Evolutionary conservation across 2,329 filamentous ascomycete genomes (phyloP).

Genomic region (Hymenoscyphus occultus): DNA sequence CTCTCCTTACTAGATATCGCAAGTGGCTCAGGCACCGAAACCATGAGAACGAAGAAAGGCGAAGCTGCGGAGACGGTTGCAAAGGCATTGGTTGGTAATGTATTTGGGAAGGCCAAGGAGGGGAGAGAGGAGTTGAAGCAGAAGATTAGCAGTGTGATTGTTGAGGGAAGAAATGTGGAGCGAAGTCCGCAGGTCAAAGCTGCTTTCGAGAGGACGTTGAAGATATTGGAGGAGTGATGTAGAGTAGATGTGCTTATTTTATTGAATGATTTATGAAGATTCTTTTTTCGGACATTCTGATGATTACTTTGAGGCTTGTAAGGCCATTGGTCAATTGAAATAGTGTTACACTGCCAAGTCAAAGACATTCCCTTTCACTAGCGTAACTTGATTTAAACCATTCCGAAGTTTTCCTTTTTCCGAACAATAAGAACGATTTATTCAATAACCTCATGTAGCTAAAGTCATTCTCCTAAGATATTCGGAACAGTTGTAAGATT

Average conservation of each 20-base stretch:
- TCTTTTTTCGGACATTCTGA: too few relatives aligned
- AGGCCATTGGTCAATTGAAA: too few relatives aligned
- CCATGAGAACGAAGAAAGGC: conserved; percentile 33
- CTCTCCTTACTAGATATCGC: conserved; percentile 32
- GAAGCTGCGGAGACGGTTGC: conserved; percentile 35
- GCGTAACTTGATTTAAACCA: too few relatives aligned
- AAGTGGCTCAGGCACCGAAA: conserved; percentile 34
- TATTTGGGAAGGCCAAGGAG: conserved; percentile 31
- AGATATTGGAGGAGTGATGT: background rate
- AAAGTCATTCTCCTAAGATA: too few relatives aligned
- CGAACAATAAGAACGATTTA: too few relatives aligned
- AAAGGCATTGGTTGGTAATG: conserved; percentile 26
- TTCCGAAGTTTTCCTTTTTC: too few relatives aligned
- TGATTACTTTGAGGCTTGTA: too few relatives aligned
- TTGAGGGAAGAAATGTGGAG: conserved; percentile 29
- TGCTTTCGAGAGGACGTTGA: conserved; percentile 25
- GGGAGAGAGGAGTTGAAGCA: conserved; percentile 24
- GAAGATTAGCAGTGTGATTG: conserved; percentile 25
- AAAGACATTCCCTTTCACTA: too few relatives aligned
- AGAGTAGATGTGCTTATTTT: background rate
- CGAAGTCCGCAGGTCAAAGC: conserved; percentile 30
- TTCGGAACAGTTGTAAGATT: too few relatives aligned
- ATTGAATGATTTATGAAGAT: background rate
- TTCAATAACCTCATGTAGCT: too few relatives aligned
- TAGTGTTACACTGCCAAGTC: too few relatives aligned